These are phyloP conservation scores for Solanum ossicruentum DNA, from an alignment of 257 asterid genomes.

Conservation along the genomic window DNA sequence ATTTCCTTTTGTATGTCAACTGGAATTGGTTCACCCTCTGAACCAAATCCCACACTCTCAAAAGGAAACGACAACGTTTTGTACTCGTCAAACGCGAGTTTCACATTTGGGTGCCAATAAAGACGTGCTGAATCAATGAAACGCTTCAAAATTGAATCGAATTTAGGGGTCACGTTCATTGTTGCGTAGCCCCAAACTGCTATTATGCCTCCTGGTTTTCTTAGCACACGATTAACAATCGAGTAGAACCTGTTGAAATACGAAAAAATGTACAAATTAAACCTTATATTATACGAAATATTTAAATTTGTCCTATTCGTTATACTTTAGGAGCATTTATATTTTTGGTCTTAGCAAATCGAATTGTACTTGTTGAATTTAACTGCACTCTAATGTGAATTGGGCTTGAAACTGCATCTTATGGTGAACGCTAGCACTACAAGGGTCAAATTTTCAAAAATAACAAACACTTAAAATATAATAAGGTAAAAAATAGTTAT, in stretches of 20 bases:
- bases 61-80: slow-evolving; percentile 7
- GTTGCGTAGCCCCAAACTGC: slow-evolving; percentile 5
- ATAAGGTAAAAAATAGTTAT: too few relatives aligned
- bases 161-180: not conserved
- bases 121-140: not conserved
- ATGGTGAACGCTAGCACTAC: too few relatives aligned
- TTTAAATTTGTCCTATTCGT: too few relatives aligned
- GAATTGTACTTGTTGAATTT: too few relatives aligned
- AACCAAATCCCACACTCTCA: slow-evolving; percentile 8
- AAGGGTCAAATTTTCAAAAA: too few relatives aligned
- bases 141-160: not conserved
- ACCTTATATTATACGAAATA: not conserved
- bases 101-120: not conserved
- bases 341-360: too few relatives aligned
- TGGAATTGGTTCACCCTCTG: not conserved
- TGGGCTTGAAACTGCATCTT: too few relatives aligned
- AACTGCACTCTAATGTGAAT: too few relatives aligned
- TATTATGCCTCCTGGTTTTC: slow-evolving; percentile 9
- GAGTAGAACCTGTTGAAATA: not conserved
- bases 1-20: slow-evolving; percentile 6
- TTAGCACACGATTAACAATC: slow-evolving; percentile 1
- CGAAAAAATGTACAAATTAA: too few relatives aligned
- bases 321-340: too few relatives aligned
- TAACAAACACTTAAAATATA: too few relatives aligned
- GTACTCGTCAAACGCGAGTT: not conserved